Conservation (phyloP, 192 early-diverging fungal genomes). For the Umbelopsis vinacea region DNA sequence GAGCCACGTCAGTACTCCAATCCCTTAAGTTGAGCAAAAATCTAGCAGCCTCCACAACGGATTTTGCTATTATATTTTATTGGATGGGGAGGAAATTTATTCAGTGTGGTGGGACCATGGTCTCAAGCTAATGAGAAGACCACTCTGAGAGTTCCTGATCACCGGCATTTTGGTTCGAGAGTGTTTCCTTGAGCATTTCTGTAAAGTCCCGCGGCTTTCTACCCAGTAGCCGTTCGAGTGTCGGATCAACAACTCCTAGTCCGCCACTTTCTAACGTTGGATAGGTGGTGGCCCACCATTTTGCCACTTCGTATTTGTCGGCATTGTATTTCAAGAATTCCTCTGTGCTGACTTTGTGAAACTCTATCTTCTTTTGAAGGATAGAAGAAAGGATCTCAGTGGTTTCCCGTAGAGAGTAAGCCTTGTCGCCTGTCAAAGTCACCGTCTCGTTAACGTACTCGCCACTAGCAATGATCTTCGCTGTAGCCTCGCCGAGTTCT, state of each 20-base stretch:
- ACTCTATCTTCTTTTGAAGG: not conserved
- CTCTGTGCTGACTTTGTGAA: not conserved
- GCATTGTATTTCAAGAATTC: conserved; percentile 8
- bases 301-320: not conserved
- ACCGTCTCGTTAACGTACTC: not conserved
- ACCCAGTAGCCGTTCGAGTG: conserved; percentile 1
- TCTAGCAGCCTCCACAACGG: too few species aligned
- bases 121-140: not conserved
- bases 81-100: too few species aligned
- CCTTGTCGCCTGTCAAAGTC: not conserved
- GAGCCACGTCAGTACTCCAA: too few species aligned
- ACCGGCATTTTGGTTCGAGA: not conserved
- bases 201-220: not conserved
- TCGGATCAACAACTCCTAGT: not conserved
- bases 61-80: too few species aligned
- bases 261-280: conserved; percentile 1
- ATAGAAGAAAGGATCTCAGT: not conserved
- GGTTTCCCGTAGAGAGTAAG: conserved; percentile 2
- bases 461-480: conserved; percentile 5
- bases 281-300: conserved; percentile 12
- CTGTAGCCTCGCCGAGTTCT: conserved; percentile 19
- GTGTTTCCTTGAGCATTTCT: conserved; percentile 1
- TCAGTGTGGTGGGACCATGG: not conserved
- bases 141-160: not conserved
- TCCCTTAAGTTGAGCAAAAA: too few species aligned